Conservation (phyloP, 805 yeast genomes). For the Cyberlindnera maclurae region DNA sequence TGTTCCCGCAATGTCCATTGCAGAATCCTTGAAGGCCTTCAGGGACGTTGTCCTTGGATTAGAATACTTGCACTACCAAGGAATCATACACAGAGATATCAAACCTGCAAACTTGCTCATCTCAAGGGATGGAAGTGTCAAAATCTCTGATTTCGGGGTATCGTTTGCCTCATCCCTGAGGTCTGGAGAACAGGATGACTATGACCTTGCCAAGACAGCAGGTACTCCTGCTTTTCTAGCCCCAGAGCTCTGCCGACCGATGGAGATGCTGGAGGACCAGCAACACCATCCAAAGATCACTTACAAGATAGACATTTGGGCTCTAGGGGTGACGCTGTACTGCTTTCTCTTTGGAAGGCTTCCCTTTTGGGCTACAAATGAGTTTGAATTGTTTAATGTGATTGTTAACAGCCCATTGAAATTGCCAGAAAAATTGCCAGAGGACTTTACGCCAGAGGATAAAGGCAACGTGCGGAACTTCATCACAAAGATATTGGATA, state of each 20-base stretch:
- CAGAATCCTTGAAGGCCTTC: conserved; percentile 62
- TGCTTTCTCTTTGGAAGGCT: conserved; percentile 82
- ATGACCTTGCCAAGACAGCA: conserved; percentile 89
- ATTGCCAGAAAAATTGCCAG: conserved; percentile 54
- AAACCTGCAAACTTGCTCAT: conserved; percentile 89
- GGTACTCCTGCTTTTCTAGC: conserved; percentile 98
- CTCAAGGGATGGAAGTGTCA: conserved; percentile 62
- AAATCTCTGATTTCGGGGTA: conserved; percentile 96
- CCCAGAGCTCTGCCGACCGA: conserved; percentile 77
- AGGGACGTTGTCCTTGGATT: conserved; percentile 82
- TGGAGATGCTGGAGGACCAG: conserved; percentile 19
- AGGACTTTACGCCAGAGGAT: conserved; percentile 31
- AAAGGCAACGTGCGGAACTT: conserved; percentile 45
- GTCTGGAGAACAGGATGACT: conserved; percentile 49
- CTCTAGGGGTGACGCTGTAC: conserved; percentile 85
- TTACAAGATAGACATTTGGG: conserved; percentile 94
- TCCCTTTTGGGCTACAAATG: conserved; percentile 85
- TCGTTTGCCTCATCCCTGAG: conserved; percentile 54
- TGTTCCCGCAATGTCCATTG: conserved; percentile 62
- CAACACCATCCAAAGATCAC: conserved; percentile 45
- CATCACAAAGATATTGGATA: conserved; percentile 52
- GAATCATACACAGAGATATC: conserved; percentile 90
- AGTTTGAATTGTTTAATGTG: conserved; percentile 76
- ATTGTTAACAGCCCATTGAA: conserved; percentile 57
- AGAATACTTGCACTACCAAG: conserved; percentile 85